Percentiles rank a stretch among this genome's conserved stretches.
Conservation (phyloP, 257 asterid genomes). For the Hygrophila difformis region DNA sequence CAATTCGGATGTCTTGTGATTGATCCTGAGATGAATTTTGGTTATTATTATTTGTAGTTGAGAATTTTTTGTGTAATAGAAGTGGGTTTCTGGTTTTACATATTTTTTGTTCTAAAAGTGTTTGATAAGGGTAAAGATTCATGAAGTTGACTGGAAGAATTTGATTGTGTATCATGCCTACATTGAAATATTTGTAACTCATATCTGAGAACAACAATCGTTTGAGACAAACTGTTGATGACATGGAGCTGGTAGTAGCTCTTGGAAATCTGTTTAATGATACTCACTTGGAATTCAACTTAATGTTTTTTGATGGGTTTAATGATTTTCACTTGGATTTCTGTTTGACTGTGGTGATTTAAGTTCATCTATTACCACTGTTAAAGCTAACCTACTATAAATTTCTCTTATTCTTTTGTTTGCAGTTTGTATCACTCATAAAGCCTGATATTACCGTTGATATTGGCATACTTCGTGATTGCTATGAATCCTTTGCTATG, state of each 20-base stretch:
- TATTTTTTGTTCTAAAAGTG: background rate
- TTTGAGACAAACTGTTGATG: constrained; percentile 9
- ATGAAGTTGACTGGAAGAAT: too few species aligned
- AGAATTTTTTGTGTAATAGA: background rate
- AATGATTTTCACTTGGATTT: constrained; percentile 10
- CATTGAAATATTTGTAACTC: too few species aligned
- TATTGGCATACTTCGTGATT: constrained; percentile 86
- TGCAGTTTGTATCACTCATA: constrained; percentile 80
- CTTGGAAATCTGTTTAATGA: background rate
- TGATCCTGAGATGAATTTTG: too few species aligned
- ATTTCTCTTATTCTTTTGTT: constrained; percentile 14
- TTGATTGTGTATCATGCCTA: constrained; percentile 1
- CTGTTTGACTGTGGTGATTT: constrained; percentile 10
- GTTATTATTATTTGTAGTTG: too few species aligned
- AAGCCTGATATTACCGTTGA: constrained; percentile 81
- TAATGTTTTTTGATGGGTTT: too few species aligned
- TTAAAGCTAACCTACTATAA: constrained; percentile 6
- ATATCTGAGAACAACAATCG: too few species aligned
- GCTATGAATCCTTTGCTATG: constrained; percentile 99
- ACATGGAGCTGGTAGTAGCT: background rate
- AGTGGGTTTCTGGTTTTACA: background rate
- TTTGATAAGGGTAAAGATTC: too few species aligned
- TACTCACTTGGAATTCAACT: background rate
- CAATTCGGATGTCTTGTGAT: too few species aligned
- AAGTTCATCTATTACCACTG: background rate